phyloP scores from a whole-genome alignment of 495 filamentous ascomycete species.

The Hyaloscypha finlandica region DNA sequence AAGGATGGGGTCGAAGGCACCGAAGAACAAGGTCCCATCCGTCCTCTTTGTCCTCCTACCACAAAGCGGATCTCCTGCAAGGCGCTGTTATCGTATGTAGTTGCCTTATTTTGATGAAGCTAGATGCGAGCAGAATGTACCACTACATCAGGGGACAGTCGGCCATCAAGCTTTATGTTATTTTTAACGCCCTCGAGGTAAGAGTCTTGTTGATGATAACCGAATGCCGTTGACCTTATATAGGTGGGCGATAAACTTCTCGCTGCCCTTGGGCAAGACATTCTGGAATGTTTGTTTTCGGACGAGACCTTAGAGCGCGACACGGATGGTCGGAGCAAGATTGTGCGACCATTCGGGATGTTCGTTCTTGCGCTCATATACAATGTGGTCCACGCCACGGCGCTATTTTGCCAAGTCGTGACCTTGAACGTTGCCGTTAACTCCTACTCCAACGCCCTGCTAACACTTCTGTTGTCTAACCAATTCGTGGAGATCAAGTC shows the following conservation, averaged over 20 bases:
- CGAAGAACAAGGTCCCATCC: constrained; percentile 80
- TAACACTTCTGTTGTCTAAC: constrained; percentile 89
- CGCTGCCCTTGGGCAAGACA: constrained; percentile 90
- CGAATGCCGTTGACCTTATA: constrained; percentile 23
- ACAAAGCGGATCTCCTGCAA: constrained; percentile 95
- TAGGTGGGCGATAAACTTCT: constrained; percentile 78
- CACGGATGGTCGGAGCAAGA: constrained; percentile 84
- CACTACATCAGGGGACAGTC: constrained; percentile 95
- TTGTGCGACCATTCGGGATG: constrained; percentile 88
- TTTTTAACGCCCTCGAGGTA: constrained; percentile 92
- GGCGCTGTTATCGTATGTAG: constrained; percentile 82
- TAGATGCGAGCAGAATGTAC: constrained; percentile 98
- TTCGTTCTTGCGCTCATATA: constrained; percentile 86
- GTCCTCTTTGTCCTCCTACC: constrained; percentile 77
- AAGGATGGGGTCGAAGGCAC: constrained; percentile 54
- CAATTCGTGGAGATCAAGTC: constrained; percentile 99
- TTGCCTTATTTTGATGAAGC: constrained; percentile 82
- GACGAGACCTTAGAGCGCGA: constrained; percentile 87
- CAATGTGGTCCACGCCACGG: constrained; percentile 81
- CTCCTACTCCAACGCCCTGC: constrained; percentile 93
- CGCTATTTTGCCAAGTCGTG: constrained; percentile 95
- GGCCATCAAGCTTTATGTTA: constrained; percentile 97
- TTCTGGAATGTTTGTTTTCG: constrained; percentile 94
- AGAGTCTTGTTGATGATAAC: constrained; percentile 30
- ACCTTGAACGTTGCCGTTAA: constrained; percentile 98